phyloP scores from a whole-genome alignment of 768 basidiomycete genomes.

The Pulveroboletus ravenelii region DNA sequence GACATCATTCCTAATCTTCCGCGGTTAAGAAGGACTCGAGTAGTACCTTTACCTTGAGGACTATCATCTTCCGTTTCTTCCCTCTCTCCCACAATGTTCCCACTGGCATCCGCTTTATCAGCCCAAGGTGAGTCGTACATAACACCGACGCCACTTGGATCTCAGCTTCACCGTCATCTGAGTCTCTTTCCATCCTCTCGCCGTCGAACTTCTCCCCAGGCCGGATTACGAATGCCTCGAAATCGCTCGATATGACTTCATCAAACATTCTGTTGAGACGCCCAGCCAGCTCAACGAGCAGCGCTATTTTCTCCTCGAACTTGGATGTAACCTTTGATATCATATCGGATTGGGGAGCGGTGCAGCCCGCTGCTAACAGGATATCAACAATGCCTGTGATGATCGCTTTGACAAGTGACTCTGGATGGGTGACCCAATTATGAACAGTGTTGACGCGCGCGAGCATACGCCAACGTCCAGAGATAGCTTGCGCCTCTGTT shows the following conservation, averaged over 20 bases:
- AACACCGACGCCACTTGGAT: not conserved
- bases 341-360: not conserved
- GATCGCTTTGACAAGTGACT: not conserved
- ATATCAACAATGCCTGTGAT: not conserved
- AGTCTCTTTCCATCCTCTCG: not conserved
- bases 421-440: not conserved
- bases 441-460: not conserved
- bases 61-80: not conserved
- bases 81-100: not conserved
- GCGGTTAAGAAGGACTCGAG: not conserved
- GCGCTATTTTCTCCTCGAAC: not conserved
- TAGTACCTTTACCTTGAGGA: not conserved
- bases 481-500: conserved; percentile 13
- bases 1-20: not conserved
- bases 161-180: not conserved
- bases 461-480: conserved; percentile 7
- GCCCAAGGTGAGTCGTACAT: not conserved
- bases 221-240: not conserved
- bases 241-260: not conserved
- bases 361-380: not conserved
- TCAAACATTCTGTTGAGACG: not conserved
- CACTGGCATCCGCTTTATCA: not conserved
- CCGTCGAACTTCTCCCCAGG: not conserved
- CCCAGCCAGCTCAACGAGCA: not conserved
- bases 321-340: not conserved